phyloP scores from a whole-genome alignment of 306 rosid genomes.

The Gynostemma pentaphyllum region DNA sequence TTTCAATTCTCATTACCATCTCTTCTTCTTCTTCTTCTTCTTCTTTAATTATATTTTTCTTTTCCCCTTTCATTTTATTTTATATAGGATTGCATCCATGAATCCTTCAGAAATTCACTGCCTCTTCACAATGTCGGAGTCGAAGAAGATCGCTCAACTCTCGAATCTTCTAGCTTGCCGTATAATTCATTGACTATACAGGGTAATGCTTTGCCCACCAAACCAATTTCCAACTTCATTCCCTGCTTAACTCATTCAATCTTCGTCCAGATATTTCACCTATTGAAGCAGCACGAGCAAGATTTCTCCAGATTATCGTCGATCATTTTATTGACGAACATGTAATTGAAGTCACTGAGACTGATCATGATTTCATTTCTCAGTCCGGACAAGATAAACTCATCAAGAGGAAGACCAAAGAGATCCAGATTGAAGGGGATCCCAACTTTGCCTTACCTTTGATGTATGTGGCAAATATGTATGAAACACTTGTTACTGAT shows the following conservation, averaged over 20 bases:
- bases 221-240: background rate
- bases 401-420: conserved; percentile 68
- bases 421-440: conserved; percentile 73
- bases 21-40: background rate
- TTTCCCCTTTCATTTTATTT: background rate
- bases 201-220: conserved; percentile 34
- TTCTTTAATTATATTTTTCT: background rate
- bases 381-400: conserved; percentile 60
- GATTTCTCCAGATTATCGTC: conserved; percentile 71
- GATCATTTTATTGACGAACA: conserved; percentile 61
- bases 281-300: conserved; percentile 70
- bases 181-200: conserved; percentile 44
- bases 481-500: conserved; percentile 63
- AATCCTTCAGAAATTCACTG: conserved; percentile 45
- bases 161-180: conserved; percentile 50
- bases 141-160: conserved; percentile 73
- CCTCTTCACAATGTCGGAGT: conserved; percentile 62
- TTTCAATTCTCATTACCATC: background rate
- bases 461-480: conserved; percentile 97
- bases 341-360: conserved; percentile 47
- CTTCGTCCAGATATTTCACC: conserved; percentile 62
- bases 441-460: conserved; percentile 62
- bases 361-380: conserved; percentile 41
- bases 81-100: conserved; percentile 66
- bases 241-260: conserved; percentile 6